These are phyloP conservation scores for Saturnispora serradocipensis DNA, from an alignment of 805 yeast species.

Conservation along the genomic window DNA sequence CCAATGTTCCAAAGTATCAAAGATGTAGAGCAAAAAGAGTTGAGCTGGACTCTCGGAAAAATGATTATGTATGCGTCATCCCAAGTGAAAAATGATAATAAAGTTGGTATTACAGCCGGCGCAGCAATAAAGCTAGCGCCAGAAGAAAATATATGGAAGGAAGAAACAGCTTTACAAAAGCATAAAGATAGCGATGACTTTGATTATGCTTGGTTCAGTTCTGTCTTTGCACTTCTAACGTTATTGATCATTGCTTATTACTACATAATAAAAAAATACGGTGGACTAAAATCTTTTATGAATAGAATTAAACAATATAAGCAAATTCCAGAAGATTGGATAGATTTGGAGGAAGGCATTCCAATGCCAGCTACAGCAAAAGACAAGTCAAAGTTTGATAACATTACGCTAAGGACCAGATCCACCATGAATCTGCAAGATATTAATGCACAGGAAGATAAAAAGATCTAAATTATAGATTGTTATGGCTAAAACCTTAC, in stretches of 20 bases:
- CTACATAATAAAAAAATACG: constrained; percentile 7
- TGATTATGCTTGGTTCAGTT: constrained; percentile 3
- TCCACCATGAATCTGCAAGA: constrained; percentile 24
- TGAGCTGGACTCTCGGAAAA: constrained; percentile 94
- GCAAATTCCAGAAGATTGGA: constrained; percentile 4
- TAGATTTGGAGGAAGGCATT: constrained; percentile 12
- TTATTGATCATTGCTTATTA: not conserved
- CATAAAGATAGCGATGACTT: not conserved
- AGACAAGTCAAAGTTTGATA: constrained; percentile 7
- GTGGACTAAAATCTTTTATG: constrained; percentile 9
- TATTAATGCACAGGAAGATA: not conserved
- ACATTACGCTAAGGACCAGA: constrained; percentile 22
- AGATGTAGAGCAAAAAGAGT: constrained; percentile 70
- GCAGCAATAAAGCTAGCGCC: constrained; percentile 17
- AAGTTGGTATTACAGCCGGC: constrained; percentile 14
- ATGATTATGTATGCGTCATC: constrained; percentile 77
- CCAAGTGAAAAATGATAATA: constrained; percentile 32
- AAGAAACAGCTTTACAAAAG: not conserved
- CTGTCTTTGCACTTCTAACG: constrained; percentile 4
- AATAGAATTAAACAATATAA: constrained; percentile 5
- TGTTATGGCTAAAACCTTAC: not conserved
- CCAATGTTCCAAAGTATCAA: constrained; percentile 65
- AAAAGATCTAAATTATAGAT: not conserved
- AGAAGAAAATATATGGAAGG: constrained; percentile 3
- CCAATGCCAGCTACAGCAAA: constrained; percentile 8